A percentile compares a stretch with the other conserved stretches of the same genome.
Evolutionary conservation across 164 flowering plant genomes (phyloP).

Genomic region (Nymphaea colorata): DNA sequence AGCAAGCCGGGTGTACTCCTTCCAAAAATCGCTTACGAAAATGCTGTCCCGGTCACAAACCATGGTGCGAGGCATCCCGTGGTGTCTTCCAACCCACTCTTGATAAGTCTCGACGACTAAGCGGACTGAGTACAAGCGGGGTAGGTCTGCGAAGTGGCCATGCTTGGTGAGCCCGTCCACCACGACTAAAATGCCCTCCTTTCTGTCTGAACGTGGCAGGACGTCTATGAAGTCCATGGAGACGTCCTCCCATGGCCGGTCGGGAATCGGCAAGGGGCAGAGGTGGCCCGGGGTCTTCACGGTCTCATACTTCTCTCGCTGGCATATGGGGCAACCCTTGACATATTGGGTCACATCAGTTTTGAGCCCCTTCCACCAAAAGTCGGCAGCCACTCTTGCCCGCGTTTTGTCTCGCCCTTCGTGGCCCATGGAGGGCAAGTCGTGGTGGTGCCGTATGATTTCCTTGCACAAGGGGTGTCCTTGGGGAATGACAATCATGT

Average conservation of each 20-base stretch:
- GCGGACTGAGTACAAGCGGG: background rate
- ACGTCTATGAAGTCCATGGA: background rate
- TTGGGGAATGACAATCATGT: too few relatives aligned
- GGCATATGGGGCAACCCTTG: too few relatives aligned
- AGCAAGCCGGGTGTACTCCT: background rate
- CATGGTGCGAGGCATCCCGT: background rate
- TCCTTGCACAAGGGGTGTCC: too few relatives aligned
- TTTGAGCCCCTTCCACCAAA: too few relatives aligned
- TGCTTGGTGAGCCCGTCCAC: background rate
- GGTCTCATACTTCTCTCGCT: too few relatives aligned
- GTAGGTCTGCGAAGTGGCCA: background rate
- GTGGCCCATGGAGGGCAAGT: too few relatives aligned
- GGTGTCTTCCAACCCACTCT: background rate
- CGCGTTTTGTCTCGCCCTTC: too few relatives aligned
- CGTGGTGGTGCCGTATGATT: too few relatives aligned
- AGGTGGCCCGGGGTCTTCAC: background rate
- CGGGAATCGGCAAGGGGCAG: background rate
- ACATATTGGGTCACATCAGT: too few relatives aligned
- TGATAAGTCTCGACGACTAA: background rate
- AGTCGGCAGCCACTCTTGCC: too few relatives aligned
- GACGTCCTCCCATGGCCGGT: background rate
- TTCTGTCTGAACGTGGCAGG: background rate
- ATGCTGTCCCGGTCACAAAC: background rate
- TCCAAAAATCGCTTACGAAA: background rate
- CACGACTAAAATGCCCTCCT: background rate